Evolutionary conservation across 2,329 filamentous ascomycete species (phyloP).

Genomic region (Trichoderma koningiopsis): DNA sequence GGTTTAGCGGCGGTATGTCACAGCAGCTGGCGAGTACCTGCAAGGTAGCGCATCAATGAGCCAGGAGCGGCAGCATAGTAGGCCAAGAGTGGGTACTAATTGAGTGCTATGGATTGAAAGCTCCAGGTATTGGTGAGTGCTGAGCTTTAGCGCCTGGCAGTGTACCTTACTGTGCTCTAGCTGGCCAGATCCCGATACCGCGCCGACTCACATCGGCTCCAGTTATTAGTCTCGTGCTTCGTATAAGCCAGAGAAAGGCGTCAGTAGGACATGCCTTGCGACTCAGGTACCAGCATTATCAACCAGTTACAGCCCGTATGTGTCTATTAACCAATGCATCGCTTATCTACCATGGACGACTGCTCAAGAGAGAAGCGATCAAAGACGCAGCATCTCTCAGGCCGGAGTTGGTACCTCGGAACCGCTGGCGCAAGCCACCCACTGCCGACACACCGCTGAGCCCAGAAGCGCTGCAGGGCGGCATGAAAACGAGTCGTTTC

Average conservation of each 20-base stretch:
- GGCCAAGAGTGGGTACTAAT: background rate
- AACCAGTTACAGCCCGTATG: background rate
- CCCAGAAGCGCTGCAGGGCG: constrained; percentile 12
- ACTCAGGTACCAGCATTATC: background rate
- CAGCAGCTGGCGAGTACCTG: background rate
- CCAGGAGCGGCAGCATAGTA: background rate
- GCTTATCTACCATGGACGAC: background rate
- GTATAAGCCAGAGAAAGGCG: background rate
- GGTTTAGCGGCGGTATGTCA: background rate
- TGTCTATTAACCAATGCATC: background rate
- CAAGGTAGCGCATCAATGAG: background rate
- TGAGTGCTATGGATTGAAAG: background rate
- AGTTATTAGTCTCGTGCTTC: constrained; percentile 12
- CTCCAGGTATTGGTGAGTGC: background rate
- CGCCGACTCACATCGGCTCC: constrained; percentile 8
- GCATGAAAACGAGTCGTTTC: background rate
- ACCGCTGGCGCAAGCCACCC: background rate
- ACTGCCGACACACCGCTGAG: constrained; percentile 19
- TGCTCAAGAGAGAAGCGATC: background rate
- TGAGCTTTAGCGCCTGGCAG: background rate
- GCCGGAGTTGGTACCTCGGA: background rate
- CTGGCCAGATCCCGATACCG: background rate
- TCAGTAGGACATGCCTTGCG: background rate
- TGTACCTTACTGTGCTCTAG: background rate
- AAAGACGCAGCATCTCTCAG: background rate